Evolutionary conservation across 495 filamentous ascomycete genomes (phyloP).

Genomic region (Letharia columbiana): DNA sequence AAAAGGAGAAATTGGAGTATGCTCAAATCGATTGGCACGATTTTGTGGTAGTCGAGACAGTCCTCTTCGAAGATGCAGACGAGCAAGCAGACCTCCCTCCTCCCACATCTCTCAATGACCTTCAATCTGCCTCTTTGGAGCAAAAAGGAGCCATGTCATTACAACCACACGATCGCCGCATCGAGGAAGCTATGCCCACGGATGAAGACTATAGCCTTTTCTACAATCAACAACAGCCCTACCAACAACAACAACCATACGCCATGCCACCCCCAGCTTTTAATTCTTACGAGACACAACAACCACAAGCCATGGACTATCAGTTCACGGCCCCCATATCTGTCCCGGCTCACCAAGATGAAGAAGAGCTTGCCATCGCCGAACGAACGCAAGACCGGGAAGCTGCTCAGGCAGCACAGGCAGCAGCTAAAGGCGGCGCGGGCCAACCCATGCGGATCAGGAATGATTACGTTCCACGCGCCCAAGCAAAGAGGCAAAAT

Average conservation of each 20-base stretch:
- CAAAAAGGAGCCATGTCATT: constrained; percentile 88
- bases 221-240: constrained; percentile 42
- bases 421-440: constrained; percentile 58
- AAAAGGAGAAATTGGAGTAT: constrained; percentile 76
- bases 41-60: constrained; percentile 91
- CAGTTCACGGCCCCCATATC: constrained; percentile 28
- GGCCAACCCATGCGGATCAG: constrained; percentile 82
- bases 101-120: constrained; percentile 77
- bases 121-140: constrained; percentile 88
- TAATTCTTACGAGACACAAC: constrained; percentile 34
- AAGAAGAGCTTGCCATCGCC: constrained; percentile 58
- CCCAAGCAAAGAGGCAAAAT: constrained; percentile 57
- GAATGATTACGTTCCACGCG: constrained; percentile 82
- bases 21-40: constrained; percentile 97
- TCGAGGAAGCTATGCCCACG: constrained; percentile 91
- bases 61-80: constrained; percentile 85
- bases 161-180: constrained; percentile 62
- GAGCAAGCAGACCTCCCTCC: constrained; percentile 80
- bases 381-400: constrained; percentile 60
- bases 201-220: constrained; percentile 55
- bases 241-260: constrained; percentile 30
- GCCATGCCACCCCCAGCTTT: constrained; percentile 24
- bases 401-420: constrained; percentile 68
- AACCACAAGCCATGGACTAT: constrained; percentile 33
- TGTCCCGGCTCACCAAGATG: constrained; percentile 42